Percentiles rank a stretch among this genome's conserved stretches.
Conservation (phyloP, 225 moss, liverwort and hornwort species). For the Antitrichia curtipendula region DNA sequence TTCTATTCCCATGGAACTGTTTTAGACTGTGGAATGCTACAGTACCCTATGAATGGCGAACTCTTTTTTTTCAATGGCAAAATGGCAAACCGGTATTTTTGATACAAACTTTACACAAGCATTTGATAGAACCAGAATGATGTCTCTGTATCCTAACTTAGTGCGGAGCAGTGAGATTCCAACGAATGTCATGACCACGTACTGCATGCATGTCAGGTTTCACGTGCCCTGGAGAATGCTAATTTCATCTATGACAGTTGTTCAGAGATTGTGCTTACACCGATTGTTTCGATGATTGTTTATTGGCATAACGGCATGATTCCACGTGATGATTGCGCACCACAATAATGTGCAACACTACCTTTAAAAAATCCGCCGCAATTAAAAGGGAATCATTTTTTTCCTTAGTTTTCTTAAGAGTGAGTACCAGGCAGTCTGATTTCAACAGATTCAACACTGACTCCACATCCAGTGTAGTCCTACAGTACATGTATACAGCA, state of each 20-base stretch:
- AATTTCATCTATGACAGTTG: background rate
- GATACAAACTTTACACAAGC: background rate
- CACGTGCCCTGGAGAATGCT: background rate
- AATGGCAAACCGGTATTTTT: background rate
- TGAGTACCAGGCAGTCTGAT: background rate
- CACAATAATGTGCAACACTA: background rate
- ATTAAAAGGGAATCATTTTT: background rate
- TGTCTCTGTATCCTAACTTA: background rate
- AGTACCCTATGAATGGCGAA: too few relatives aligned
- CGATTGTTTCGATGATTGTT: background rate
- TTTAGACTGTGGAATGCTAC: background rate
- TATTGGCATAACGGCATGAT: background rate
- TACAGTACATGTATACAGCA: background rate
- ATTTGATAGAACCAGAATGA: background rate
- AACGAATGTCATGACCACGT: background rate
- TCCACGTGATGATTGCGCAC: background rate
- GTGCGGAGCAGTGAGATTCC: background rate
- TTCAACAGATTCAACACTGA: background rate
- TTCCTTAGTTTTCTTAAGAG: background rate
- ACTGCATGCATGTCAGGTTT: background rate
- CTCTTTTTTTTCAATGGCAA: background rate
- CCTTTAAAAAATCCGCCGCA: background rate
- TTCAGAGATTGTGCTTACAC: background rate
- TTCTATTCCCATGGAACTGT: background rate
- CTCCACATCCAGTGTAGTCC: background rate